These are phyloP conservation scores for Mycena epipterygia DNA, from an alignment of 768 basidiomycete genomes.

Conservation along the genomic window DNA sequence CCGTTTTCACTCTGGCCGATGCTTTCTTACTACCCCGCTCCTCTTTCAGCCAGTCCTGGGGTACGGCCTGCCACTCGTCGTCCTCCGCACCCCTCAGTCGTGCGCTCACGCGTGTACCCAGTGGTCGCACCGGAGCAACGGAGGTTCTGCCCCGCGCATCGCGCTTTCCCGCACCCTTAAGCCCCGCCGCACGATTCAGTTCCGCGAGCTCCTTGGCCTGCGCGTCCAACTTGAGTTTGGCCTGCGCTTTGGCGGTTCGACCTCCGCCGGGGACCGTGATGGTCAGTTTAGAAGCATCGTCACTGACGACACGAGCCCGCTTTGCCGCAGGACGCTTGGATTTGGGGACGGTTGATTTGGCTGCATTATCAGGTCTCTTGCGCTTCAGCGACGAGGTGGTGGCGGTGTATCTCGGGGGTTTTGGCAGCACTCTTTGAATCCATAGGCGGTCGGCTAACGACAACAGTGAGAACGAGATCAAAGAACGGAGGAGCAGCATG, in stretches of 20 bases:
- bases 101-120: slow-evolving; percentile 77
- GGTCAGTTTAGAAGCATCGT: slow-evolving; percentile 9
- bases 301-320: slow-evolving; percentile 26
- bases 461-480: slow-evolving; percentile 18
- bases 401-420: slow-evolving; percentile 51
- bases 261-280: slow-evolving; percentile 58
- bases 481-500: slow-evolving; percentile 22
- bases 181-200: slow-evolving; percentile 65
- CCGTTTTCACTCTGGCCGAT: slow-evolving; percentile 56
- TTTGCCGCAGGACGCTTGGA: slow-evolving; percentile 40
- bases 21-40: slow-evolving; percentile 34
- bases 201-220: slow-evolving; percentile 79
- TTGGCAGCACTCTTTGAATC: slow-evolving; percentile 82
- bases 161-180: slow-evolving; percentile 32
- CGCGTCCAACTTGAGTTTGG: slow-evolving; percentile 75
- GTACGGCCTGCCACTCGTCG: slow-evolving; percentile 87
- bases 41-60: slow-evolving; percentile 72
- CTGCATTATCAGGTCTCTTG: slow-evolving; percentile 40
- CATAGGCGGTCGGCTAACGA: slow-evolving; percentile 82
- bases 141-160: slow-evolving; percentile 18
- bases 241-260: slow-evolving; percentile 78
- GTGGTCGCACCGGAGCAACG: slow-evolving; percentile 44
- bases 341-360: slow-evolving; percentile 18
- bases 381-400: slow-evolving; percentile 55
- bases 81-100: slow-evolving; percentile 69